Evolutionary conservation across 2,329 filamentous ascomycete genomes (phyloP), one percentile per base, ranked within the genome.

Genomic region (Teratosphaeria pseudoeucalypti): DNA sequence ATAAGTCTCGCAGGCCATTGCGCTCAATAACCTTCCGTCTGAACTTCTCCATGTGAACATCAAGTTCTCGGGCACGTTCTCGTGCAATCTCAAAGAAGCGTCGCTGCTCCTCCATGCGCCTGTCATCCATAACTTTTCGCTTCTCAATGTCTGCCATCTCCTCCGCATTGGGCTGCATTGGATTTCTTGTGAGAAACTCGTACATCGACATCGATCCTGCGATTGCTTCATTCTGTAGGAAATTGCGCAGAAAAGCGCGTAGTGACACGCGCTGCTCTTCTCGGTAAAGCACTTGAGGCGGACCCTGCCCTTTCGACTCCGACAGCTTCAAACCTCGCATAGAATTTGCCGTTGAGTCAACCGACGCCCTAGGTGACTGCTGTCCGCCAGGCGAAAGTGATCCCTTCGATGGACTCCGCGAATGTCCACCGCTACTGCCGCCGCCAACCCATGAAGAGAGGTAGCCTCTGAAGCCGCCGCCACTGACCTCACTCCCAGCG

Each of bases 11-110:
- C 49, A 99, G 81, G 9, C 94, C 94, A 72, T 96, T 95, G 76
- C 77, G 79, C 72, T 88, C 85, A 27, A 88, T 84, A 65, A 88
- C 85, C 61, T 86, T 83, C 63, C 82, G 76, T 54, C 85, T 78
- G 72, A 88, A 88, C 61, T 82, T 82, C 75, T 99, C 94, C 94
- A 99, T 99, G 72, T 97, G 96, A 27, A 95, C 89, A 74, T 99
- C 94, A 56, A 99, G 80, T 70, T 97, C 94, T 5, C 89, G 88
- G 1, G 94, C 94, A 64, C 94, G 85, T 73, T 91, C 86, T 65
- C 91, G 82, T 9, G 94, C 94, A 70, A 99, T 92, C 72, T 99
- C 92, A 73, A 96, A 99, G 72, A 99, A 99, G 64, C 86, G 84
- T 71, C 86, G 88, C 72, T 99, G 94, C 74, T 99, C 94, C 69